Base-by-base conservation (phyloP, 768 basidiomycete species). In the Lactifluus subvellereus region DNA sequence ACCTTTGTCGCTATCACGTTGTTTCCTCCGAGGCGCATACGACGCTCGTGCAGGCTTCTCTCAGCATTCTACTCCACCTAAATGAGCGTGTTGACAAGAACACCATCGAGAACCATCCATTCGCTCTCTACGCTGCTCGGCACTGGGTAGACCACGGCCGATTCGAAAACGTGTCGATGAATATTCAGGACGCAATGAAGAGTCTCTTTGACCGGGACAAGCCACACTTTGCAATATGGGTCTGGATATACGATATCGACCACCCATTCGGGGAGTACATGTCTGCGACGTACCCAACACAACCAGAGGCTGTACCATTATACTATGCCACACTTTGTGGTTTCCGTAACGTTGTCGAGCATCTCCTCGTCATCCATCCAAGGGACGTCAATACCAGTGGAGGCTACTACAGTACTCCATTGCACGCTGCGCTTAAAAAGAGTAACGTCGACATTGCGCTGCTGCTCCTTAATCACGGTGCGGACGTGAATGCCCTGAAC, bases 301-400 rank as follows among this genome's bases (percentile, higher is more conserved):
- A 0, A 4, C 55, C 55, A 8, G n/a, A 1, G 32, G 43, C 35
- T 8, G 1, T 14, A 13, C 47, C 57, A 6, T 30, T 58, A n/a
- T 58, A 50, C 35, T 58, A 50, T 48, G 57, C 57, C 14, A 32
- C 57, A 18, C 16, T 48, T 13, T 50, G 45, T 30, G 57, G 57
- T 30, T 18, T 58, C 37, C 47, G 4, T 30, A 4, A 9, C 11
- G 37, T 49, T n/a, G 35, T 50, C 5, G 57, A 49, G 2, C 22
- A n/a, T 20, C 33, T 49, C 7, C 33, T 38, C 18, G 48, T 14
- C 18, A 38, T 14, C 10, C 13, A 30, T 10, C 20, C 57, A 6
- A 48, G 22, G 14, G 37, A 50, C 6, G 22, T 58, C 33, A 49
- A 40, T 14, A 27, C 48, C 14, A 27, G 4, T 13, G 33, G 48